Conservation (phyloP, 257 asterid genomes). For the Thymus mandschuricus region DNA sequence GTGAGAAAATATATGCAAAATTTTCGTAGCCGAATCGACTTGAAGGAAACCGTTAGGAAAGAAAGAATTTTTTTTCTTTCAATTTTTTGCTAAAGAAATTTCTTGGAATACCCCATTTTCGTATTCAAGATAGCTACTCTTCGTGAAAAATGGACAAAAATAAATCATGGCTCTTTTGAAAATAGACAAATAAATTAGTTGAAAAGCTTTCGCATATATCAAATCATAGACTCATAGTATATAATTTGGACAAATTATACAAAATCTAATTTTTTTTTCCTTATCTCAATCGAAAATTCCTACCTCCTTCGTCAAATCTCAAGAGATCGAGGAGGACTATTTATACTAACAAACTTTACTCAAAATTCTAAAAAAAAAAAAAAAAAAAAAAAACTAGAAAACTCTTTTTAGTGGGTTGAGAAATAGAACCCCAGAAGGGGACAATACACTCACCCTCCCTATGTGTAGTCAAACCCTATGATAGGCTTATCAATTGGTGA, state of each 20-base stretch:
- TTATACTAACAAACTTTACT: not conserved
- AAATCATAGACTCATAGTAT: not conserved
- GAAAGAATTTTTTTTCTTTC: not conserved
- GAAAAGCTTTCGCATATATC: slow-evolving; percentile 12
- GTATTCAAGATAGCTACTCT: slow-evolving; percentile 17
- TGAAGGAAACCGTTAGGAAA: not conserved
- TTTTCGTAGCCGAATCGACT: not conserved
- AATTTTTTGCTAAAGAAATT: slow-evolving; percentile 20
- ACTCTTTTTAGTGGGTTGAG: not conserved
- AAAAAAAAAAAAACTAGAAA: not conserved
- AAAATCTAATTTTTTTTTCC: not conserved
- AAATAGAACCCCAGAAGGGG: slow-evolving; percentile 23
- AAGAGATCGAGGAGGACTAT: not conserved
- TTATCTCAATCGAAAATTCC: slow-evolving; percentile 15
- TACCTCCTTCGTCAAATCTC: slow-evolving; percentile 7
- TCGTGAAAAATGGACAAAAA: slow-evolving; percentile 16
- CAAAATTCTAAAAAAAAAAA: no score
- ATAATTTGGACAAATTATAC: not conserved
- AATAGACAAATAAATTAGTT: not conserved
- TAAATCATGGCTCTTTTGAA: slow-evolving; percentile 17
- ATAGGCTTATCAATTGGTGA: not conserved
- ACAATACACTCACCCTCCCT: slow-evolving; percentile 14
- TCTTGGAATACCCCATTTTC: slow-evolving; percentile 33
- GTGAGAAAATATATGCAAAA: not conserved
- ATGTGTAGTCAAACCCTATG: not conserved